phyloP scores from a whole-genome alignment of 202 grass and related monocot species.

The Setaria viridis region DNA sequence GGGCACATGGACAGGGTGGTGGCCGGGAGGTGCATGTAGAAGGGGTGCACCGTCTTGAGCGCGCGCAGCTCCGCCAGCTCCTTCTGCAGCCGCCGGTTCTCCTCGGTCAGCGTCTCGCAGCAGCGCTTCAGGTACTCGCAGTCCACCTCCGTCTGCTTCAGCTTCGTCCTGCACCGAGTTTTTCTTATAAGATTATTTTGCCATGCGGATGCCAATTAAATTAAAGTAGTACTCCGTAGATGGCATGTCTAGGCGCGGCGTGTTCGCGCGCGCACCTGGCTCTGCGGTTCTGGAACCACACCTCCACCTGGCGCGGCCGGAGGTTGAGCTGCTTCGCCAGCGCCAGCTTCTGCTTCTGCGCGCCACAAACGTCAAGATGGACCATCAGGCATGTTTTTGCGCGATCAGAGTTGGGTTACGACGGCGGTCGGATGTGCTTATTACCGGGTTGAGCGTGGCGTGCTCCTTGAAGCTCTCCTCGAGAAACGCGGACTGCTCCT shows the following conservation, averaged over 20 bases:
- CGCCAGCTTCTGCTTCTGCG: slow-evolving; percentile 90
- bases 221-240: neutral
- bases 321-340: slow-evolving; percentile 91
- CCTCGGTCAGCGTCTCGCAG: slow-evolving; percentile 98
- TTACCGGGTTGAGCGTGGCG: slow-evolving; percentile 96
- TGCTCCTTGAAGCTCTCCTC: slow-evolving; percentile 99
- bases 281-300: slow-evolving; percentile 98
- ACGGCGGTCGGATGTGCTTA: no score
- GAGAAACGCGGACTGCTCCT: slow-evolving; percentile 94
- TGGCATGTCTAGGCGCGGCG: neutral
- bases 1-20: slow-evolving; percentile 97
- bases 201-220: neutral
- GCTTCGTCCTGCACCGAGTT: slow-evolving; percentile 77
- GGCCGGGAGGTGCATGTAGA: slow-evolving; percentile 92
- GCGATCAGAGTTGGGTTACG: neutral
- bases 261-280: slow-evolving; percentile 62
- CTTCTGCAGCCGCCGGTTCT: slow-evolving; percentile 98
- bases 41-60: slow-evolving; percentile 77
- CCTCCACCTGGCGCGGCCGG: slow-evolving; percentile 92
- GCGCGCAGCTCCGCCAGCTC: slow-evolving; percentile 89
- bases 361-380: neutral
- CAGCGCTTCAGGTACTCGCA: slow-evolving; percentile 99
- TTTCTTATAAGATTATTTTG: slow-evolving; percentile 7
- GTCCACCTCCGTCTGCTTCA: slow-evolving; percentile 99
- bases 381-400: no score